These are phyloP conservation scores for Arabidopsis lyrata DNA, from an alignment of 441 rosid genomes.

Conservation along the genomic window DNA sequence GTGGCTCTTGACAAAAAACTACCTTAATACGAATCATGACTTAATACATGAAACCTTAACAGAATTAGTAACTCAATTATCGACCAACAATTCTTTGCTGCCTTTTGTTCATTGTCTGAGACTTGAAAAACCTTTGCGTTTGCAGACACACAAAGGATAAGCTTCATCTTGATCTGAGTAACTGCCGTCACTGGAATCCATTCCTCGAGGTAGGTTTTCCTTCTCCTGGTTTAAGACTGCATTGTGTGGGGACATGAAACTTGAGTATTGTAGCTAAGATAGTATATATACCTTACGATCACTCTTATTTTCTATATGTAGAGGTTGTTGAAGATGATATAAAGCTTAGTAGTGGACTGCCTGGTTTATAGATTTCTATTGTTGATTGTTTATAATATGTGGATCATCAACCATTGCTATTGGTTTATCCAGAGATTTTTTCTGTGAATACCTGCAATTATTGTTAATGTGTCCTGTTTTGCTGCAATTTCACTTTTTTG, in stretches of 20 bases:
- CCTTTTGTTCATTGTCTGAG: constrained; percentile 40
- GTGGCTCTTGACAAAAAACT: too few species aligned
- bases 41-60: too few species aligned
- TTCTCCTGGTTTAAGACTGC: constrained; percentile 25
- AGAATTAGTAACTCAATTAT: too few species aligned
- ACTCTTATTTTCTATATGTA: background rate
- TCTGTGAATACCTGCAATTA: background rate
- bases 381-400: background rate
- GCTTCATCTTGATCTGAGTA: constrained; percentile 78
- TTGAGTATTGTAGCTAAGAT: constrained; percentile 5
- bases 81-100: background rate
- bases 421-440: constrained; percentile 4
- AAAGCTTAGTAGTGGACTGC: constrained; percentile 21
- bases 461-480: constrained; percentile 6
- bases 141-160: constrained; percentile 78
- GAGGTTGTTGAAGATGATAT: constrained; percentile 13
- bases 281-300: background rate
- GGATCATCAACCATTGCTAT: constrained; percentile 17
- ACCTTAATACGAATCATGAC: too few species aligned
- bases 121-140: constrained; percentile 22
- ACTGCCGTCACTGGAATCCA: constrained; percentile 86
- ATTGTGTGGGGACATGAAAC: constrained; percentile 17
- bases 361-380: background rate
- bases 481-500: background rate
- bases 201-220: constrained; percentile 83